A percentile compares a stretch with the other conserved stretches of the same genome.
Evolutionary conservation across 345 rosid genomes (phyloP).

Genomic region (Lepidium aucheri): DNA sequence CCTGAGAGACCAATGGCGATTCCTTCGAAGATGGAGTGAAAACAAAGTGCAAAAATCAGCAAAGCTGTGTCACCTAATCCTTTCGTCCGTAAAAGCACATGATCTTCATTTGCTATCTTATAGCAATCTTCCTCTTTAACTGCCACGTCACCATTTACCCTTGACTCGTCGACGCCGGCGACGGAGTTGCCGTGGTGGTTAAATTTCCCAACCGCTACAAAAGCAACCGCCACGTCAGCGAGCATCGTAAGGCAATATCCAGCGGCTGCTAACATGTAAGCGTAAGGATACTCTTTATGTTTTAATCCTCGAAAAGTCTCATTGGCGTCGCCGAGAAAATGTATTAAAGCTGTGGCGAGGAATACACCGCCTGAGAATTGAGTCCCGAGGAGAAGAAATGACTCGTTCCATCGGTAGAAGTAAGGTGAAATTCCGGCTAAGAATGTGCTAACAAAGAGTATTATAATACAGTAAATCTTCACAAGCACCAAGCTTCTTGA

Average conservation of each 20-base stretch:
- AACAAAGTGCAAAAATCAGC: slow-evolving; percentile 66
- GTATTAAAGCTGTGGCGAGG: slow-evolving; percentile 59
- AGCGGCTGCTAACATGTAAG: slow-evolving; percentile 60
- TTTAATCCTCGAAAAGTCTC: slow-evolving; percentile 48
- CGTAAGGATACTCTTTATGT: slow-evolving; percentile 52
- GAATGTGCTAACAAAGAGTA: slow-evolving; percentile 57
- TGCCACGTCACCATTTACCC: slow-evolving; percentile 24
- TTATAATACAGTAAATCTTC: slow-evolving; percentile 67
- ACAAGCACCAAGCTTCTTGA: slow-evolving; percentile 45
- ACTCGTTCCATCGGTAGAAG: slow-evolving; percentile 65
- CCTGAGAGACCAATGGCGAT: slow-evolving; percentile 84
- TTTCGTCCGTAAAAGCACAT: slow-evolving; percentile 35
- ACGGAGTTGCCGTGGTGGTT: not conserved
- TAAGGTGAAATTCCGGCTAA: slow-evolving; percentile 68
- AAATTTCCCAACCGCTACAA: slow-evolving; percentile 25
- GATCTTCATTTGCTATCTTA: slow-evolving; percentile 16
- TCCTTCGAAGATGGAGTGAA: slow-evolving; percentile 83
- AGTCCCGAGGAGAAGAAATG: slow-evolving; percentile 64
- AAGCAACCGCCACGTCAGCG: slow-evolving; percentile 49
- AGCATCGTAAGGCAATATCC: slow-evolving; percentile 82
- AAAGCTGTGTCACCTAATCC: slow-evolving; percentile 62
- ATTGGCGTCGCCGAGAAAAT: slow-evolving; percentile 68
- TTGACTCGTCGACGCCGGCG: slow-evolving; percentile 25
- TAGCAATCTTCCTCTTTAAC: slow-evolving; percentile 9
- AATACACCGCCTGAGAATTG: slow-evolving; percentile 82